Conservation (phyloP, 2,329 filamentous ascomycete genomes). For the Aspergillus carbonarius region DNA sequence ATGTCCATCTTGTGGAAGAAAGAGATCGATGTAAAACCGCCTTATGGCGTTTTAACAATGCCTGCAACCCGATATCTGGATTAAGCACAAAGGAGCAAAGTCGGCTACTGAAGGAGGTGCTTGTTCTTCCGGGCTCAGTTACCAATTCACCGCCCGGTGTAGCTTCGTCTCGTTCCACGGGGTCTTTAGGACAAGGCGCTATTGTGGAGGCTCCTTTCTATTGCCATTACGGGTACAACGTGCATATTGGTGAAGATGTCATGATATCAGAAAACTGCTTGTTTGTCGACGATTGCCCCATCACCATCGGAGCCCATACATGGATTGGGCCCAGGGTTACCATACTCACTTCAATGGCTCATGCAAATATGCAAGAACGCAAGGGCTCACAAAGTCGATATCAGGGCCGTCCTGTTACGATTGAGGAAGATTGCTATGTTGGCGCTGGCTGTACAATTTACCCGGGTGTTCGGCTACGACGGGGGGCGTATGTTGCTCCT, state of each 20-base stretch:
- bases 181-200: constrained; percentile 71
- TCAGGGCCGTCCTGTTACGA: constrained; percentile 68
- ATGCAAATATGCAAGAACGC: constrained; percentile 69
- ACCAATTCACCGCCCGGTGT: constrained; percentile 52
- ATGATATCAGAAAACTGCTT: constrained; percentile 80
- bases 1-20: constrained; percentile 74
- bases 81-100: constrained; percentile 56
- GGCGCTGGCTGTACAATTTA: constrained; percentile 62
- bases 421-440: constrained; percentile 71
- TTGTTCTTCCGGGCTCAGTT: constrained; percentile 34
- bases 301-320: constrained; percentile 71
- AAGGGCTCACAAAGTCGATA: constrained; percentile 72
- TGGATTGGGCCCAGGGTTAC: constrained; percentile 79
- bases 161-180: constrained; percentile 52
- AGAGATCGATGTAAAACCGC: constrained; percentile 80
- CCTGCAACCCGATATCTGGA: constrained; percentile 70
- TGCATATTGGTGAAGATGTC: constrained; percentile 81
- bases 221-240: constrained; percentile 96
- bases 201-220: constrained; percentile 84
- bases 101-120: constrained; percentile 39
- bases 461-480: constrained; percentile 44
- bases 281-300: constrained; percentile 80
- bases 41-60: constrained; percentile 83
- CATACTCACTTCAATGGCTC: constrained; percentile 73
- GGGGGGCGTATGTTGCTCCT: constrained; percentile 46